These are phyloP conservation scores for Chytridiales sp. DNA, from an alignment of 371 early-diverging fungal species.

Conservation along the genomic window DNA sequence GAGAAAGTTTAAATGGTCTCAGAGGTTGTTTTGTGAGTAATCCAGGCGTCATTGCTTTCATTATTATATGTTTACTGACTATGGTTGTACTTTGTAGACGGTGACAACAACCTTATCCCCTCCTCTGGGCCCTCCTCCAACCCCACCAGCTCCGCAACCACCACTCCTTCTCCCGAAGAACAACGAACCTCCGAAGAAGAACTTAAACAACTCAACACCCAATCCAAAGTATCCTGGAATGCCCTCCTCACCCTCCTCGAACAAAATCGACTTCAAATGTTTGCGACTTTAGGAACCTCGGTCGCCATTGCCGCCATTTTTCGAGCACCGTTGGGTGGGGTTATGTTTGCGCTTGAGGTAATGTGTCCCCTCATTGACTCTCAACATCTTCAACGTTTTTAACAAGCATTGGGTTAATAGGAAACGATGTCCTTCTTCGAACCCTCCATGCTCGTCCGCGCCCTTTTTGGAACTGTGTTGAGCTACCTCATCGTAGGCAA, in stretches of 20 bases:
- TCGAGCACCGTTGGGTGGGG: constrained; percentile 38
- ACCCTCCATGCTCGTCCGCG: constrained; percentile 25
- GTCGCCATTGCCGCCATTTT: constrained; percentile 40
- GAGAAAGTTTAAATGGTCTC: constrained; percentile 6
- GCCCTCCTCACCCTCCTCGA: constrained; percentile 28
- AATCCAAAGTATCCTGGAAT: constrained; percentile 8
- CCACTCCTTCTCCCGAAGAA: too few species aligned
- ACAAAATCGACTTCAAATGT: constrained; percentile 25
- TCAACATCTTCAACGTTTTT: background rate
- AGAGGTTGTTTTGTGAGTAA: constrained; percentile 26
- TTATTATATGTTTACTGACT: too few species aligned
- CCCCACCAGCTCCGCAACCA: too few species aligned
- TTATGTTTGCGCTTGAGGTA: constrained; percentile 39
- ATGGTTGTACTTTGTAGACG: too few species aligned
- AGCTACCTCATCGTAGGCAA: constrained; percentile 24
- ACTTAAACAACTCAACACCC: too few species aligned
- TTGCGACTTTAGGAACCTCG: constrained; percentile 37
- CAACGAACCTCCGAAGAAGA: too few species aligned
- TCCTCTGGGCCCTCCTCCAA: too few species aligned
- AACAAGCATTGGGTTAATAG: constrained; percentile 4
- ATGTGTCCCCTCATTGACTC: background rate
- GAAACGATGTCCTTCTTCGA: constrained; percentile 41
- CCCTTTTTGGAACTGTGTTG: constrained; percentile 24
- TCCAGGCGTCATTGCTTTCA: too few species aligned
- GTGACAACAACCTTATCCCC: too few species aligned